Evolutionary conservation across 1,139 yeast species (phyloP).

Genomic region (Magnusiomyces sp.): DNA sequence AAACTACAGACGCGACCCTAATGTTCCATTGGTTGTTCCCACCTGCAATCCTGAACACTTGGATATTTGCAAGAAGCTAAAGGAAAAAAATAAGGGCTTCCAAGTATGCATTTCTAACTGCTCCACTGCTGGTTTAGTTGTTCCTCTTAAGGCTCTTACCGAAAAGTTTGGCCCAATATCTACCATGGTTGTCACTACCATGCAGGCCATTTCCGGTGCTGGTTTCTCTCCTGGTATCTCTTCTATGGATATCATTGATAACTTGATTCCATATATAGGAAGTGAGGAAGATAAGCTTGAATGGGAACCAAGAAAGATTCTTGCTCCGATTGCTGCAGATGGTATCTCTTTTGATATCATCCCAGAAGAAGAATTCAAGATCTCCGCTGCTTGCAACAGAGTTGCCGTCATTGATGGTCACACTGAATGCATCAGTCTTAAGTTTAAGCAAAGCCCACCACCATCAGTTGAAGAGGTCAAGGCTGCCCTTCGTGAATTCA

Average conservation of each 20-base stretch:
- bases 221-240: constrained; percentile 98
- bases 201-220: constrained; percentile 97
- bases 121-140: constrained; percentile 96
- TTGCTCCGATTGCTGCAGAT: constrained; percentile 51
- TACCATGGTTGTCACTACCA: constrained; percentile 76
- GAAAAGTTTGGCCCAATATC: constrained; percentile 87
- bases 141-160: constrained; percentile 88
- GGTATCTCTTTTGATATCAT: constrained; percentile 49
- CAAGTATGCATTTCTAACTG: constrained; percentile 95
- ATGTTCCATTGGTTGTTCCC: constrained; percentile 91
- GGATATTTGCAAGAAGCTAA: constrained; percentile 57
- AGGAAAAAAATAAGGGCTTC: constrained; percentile 55
- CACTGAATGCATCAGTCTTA: constrained; percentile 86
- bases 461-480: constrained; percentile 80
- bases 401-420: constrained; percentile 98
- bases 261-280: constrained; percentile 85
- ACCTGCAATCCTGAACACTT: constrained; percentile 93
- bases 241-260: constrained; percentile 89
- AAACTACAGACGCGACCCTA: constrained; percentile 80
- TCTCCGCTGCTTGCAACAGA: constrained; percentile 94
- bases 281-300: constrained; percentile 99
- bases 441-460: constrained; percentile 72
- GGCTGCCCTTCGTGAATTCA: constrained; percentile 58
- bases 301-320: constrained; percentile 94
- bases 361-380: constrained; percentile 64